Evolutionary conservation across 176 grass and related monocot genomes (phyloP).

Genomic region (Bothriochloa decipiens): DNA sequence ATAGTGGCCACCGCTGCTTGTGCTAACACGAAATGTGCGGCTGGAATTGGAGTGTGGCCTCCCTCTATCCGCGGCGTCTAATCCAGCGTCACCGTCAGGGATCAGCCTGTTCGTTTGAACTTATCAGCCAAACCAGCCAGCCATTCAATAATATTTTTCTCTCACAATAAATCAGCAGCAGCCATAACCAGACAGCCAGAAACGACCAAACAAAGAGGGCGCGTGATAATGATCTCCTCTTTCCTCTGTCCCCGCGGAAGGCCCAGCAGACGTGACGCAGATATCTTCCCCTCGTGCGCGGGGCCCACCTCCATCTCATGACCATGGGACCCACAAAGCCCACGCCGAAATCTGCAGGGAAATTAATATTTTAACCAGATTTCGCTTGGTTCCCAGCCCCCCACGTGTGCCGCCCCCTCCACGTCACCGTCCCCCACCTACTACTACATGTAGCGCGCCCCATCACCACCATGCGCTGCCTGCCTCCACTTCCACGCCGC

Average conservation of each 20-base stretch:
- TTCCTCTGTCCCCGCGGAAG: conserved; percentile 10
- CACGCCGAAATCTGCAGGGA: background rate
- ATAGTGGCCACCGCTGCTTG: background rate
- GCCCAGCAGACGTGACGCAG: background rate
- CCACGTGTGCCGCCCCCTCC: conserved; percentile 30
- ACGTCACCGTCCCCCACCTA: conserved; percentile 43
- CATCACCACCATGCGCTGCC: conserved; percentile 13
- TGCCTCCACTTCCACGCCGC: background rate
- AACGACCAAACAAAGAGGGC: too few relatives aligned
- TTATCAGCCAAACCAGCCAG: too few relatives aligned
- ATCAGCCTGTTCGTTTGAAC: too few relatives aligned
- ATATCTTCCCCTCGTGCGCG: conserved; percentile 22
- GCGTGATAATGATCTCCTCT: conserved; percentile 2
- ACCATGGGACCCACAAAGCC: background rate
- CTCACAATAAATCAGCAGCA: too few relatives aligned
- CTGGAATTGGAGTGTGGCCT: background rate
- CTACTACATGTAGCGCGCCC: conserved; percentile 47
- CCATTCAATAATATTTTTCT: too few relatives aligned
- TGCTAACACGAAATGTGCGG: background rate
- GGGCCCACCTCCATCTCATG: conserved; percentile 45
- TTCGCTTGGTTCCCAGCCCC: conserved; percentile 47
- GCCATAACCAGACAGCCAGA: too few relatives aligned
- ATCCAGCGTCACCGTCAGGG: conserved; percentile 34
- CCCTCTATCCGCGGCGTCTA: conserved; percentile 23
- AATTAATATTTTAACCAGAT: background rate